phyloP scores from a whole-genome alignment of 2,329 filamentous ascomycete genomes.

The Drechslerella dactyloides region DNA sequence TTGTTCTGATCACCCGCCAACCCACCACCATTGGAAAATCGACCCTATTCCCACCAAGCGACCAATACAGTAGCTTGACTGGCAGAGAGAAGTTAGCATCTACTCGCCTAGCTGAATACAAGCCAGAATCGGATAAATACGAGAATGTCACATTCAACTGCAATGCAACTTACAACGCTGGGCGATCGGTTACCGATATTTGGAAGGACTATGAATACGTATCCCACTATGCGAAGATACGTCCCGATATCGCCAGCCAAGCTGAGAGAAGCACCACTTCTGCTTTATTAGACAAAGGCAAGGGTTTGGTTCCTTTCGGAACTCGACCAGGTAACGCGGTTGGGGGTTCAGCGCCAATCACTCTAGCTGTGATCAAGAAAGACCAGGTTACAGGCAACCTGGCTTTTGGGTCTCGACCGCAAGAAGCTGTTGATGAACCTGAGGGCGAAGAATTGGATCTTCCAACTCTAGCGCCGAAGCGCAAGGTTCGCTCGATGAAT shows the following conservation, averaged over 20 bases:
- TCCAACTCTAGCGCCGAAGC: slow-evolving; percentile 33
- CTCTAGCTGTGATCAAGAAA: background rate
- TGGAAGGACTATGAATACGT: slow-evolving; percentile 36
- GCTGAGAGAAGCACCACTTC: background rate
- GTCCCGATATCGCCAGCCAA: background rate
- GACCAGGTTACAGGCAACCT: background rate
- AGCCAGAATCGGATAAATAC: slow-evolving; percentile 20
- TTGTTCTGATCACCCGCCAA: slow-evolving; percentile 27
- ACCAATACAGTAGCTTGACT: slow-evolving; percentile 29
- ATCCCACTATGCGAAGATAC: background rate
- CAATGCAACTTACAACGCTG: slow-evolving; percentile 31
- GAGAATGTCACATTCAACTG: slow-evolving; percentile 34
- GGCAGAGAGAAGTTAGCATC: slow-evolving; percentile 42
- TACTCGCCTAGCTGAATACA: slow-evolving; percentile 32
- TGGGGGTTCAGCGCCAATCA: background rate
- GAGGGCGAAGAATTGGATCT: slow-evolving; percentile 14
- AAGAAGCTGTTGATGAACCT: slow-evolving; percentile 14
- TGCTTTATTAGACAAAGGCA: background rate
- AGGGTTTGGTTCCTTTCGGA: background rate
- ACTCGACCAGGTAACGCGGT: background rate
- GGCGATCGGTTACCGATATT: slow-evolving; percentile 19
- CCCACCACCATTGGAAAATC: slow-evolving; percentile 30
- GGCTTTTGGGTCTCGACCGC: slow-evolving; percentile 21
- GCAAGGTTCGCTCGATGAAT: slow-evolving; percentile 17
- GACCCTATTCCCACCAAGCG: slow-evolving; percentile 33